Conservation (phyloP, 257 asterid species). For the Jaltomata sinuosa region DNA sequence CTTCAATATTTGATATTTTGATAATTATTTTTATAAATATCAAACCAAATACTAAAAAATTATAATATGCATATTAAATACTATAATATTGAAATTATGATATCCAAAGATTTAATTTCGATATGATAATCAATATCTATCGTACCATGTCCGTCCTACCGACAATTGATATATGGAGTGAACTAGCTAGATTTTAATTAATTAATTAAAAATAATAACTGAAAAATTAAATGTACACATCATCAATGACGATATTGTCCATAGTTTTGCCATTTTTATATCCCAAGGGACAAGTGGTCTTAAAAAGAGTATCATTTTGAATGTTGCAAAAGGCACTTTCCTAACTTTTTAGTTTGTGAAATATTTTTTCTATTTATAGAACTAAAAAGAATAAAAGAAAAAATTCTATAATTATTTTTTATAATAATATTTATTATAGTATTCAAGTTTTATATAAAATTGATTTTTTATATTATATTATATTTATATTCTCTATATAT, state of each 20-base stretch:
- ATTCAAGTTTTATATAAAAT: too few relatives aligned
- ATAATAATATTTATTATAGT: too few relatives aligned
- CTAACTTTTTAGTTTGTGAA: neutral
- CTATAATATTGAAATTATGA: neutral
- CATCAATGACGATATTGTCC: neutral
- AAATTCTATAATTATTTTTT: too few relatives aligned
- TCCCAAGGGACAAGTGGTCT: neutral
- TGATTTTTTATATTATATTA: too few relatives aligned
- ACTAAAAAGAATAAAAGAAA: neutral
- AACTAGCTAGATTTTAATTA: neutral
- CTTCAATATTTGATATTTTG: neutral
- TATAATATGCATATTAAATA: neutral
- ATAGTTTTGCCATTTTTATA: neutral
- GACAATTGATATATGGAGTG: neutral
- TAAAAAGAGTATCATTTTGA: neutral
- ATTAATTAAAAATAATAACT: neutral
- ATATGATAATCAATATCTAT: too few relatives aligned
- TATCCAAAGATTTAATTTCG: neutral
- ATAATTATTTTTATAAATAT: neutral
- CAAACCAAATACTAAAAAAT: neutral
- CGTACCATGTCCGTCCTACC: neutral
- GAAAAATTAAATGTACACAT: neutral
- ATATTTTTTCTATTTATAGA: neutral
- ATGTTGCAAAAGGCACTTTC: neutral
- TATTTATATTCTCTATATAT: too few relatives aligned